Evolutionary conservation across 129 eudicot species (phyloP).

Genomic region (Sambucus nigra): DNA sequence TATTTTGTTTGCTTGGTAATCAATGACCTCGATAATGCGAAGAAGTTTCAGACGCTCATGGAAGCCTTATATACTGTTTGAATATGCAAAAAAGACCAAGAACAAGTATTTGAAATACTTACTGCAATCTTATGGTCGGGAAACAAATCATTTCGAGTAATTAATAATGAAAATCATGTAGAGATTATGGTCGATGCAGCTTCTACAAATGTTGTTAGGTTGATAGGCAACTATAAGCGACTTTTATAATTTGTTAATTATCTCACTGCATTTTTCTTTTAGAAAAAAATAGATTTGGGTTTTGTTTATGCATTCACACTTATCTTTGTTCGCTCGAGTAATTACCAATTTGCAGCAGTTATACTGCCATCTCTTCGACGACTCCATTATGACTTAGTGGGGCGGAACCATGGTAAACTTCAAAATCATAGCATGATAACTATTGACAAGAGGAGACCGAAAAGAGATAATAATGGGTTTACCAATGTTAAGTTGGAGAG

Average conservation of each 20-base stretch:
- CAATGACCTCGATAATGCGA: too few species aligned
- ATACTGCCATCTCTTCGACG: conserved; percentile 81
- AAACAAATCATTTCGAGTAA: too few species aligned
- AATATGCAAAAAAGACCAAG: too few species aligned
- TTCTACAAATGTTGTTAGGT: too few species aligned
- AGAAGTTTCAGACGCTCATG: too few species aligned
- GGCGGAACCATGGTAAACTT: conserved; percentile 17
- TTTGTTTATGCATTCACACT: neutral
- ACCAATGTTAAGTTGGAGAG: conserved; percentile 54
- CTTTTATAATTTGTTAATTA: conserved; percentile 60
- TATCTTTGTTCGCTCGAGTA: conserved; percentile 4
- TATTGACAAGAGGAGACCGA: conserved; percentile 29
- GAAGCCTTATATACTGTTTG: too few species aligned
- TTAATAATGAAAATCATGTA: too few species aligned
- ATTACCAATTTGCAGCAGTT: conserved; percentile 42
- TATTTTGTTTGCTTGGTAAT: too few species aligned
- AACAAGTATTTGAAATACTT: too few species aligned
- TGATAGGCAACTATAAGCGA: conserved; percentile 71
- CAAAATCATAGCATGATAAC: conserved; percentile 20
- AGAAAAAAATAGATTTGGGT: neutral
- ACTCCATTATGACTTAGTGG: conserved; percentile 67
- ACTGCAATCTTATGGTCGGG: too few species aligned
- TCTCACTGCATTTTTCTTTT: conserved; percentile 5
- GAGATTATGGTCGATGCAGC: too few species aligned
- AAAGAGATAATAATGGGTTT: conserved; percentile 14